These are phyloP conservation scores for Sugiyamaella boreocaroliniensis DNA, from an alignment of 805 yeast genomes.

Conservation along the genomic window DNA sequence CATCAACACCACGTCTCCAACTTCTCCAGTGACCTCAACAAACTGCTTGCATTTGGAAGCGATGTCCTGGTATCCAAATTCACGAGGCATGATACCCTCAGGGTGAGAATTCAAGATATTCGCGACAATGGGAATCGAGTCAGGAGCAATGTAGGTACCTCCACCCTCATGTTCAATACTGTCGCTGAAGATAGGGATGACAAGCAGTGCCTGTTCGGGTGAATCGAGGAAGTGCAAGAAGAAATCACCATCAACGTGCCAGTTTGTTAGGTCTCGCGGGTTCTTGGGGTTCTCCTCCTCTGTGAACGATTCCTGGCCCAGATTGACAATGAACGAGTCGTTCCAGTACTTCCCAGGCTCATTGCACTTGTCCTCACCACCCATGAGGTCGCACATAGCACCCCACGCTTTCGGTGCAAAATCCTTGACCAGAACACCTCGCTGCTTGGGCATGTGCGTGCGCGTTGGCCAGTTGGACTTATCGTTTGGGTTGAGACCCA, in stretches of 20 bases:
- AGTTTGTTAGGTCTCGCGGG: conserved; percentile 6
- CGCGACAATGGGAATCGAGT: conserved; percentile 9
- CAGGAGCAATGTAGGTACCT: conserved; percentile 9
- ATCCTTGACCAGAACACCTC: conserved; percentile 4
- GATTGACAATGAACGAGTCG: conserved; percentile 7
- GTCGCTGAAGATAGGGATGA: conserved; percentile 10
- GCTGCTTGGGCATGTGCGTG: conserved; percentile 9
- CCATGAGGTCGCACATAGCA: conserved; percentile 9
- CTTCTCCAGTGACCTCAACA: conserved; percentile 13
- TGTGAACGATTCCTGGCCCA: conserved; percentile 2
- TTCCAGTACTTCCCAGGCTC: conserved; percentile 8
- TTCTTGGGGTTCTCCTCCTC: conserved; percentile 2
- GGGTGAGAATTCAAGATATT: conserved; percentile 2
- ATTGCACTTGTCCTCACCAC: conserved; percentile 8
- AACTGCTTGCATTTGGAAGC: conserved; percentile 10
- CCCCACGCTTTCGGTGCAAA: conserved; percentile 12
- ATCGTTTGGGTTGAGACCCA: conserved; percentile 8
- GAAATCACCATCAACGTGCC: conserved; percentile 13
- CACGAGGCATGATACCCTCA: conserved; percentile 5
- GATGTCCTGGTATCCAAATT: background rate
- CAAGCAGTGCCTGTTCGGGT: conserved; percentile 12
- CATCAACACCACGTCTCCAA: conserved; percentile 13
- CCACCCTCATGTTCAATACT: conserved; percentile 6
- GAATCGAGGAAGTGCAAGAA: conserved; percentile 12
- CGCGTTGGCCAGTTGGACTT: conserved; percentile 4